These are phyloP conservation scores for Begonia peltatifolia DNA, from an alignment of 306 rosid genomes.

Conservation along the genomic window DNA sequence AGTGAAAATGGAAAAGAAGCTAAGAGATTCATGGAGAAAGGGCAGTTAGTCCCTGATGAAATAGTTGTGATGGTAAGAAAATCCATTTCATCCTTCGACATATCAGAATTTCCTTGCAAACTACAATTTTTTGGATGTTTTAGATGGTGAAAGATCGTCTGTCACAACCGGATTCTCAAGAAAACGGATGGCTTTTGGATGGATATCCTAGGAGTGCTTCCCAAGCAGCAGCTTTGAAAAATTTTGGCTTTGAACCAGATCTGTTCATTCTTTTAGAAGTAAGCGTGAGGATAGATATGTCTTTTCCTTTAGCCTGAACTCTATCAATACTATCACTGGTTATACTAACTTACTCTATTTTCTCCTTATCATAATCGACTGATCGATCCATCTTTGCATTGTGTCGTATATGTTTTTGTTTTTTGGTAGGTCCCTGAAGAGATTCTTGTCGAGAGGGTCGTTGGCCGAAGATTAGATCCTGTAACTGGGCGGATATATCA, in stretches of 20 bases:
- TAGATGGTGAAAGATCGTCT: conserved; percentile 89
- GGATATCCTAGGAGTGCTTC: conserved; percentile 95
- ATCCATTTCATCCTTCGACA: conserved; percentile 6
- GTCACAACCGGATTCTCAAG: conserved; percentile 43
- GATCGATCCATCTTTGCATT: not conserved
- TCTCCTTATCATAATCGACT: no score
- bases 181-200: conserved; percentile 90
- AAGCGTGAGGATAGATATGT: conserved; percentile 1
- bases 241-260: conserved; percentile 55
- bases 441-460: conserved; percentile 79
- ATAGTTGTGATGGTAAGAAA: conserved; percentile 68
- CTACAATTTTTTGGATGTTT: conserved; percentile 1
- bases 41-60: conserved; percentile 71
- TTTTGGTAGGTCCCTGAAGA: conserved; percentile 71
- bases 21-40: conserved; percentile 72
- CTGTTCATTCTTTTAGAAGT: conserved; percentile 75
- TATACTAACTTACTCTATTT: not conserved
- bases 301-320: not conserved
- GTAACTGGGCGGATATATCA: conserved; percentile 86
- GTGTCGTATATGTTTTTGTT: not conserved
- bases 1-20: conserved; percentile 76
- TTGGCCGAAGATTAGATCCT: conserved; percentile 90
- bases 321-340: not conserved
- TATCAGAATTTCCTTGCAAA: conserved; percentile 11
- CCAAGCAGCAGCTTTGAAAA: conserved; percentile 64